Evolutionary conservation across 371 early-diverging fungal genomes (phyloP).

Genomic region (Mortierella sp.): DNA sequence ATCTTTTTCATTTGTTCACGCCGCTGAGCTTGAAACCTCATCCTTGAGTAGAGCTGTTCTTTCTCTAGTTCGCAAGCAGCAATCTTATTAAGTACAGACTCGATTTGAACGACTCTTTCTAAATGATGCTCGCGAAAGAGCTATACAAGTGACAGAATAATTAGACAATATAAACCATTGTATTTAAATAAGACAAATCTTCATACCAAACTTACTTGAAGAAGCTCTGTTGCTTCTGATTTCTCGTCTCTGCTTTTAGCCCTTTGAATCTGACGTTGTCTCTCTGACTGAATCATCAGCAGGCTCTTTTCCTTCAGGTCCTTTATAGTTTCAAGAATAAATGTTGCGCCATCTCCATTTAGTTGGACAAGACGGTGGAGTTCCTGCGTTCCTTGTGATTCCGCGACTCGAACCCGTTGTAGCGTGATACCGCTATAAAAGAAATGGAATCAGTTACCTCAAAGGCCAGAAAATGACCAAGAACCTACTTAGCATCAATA

Average conservation of each 20-base stretch:
- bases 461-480: not conserved
- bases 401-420: not conserved
- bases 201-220: slow-evolving; percentile 17
- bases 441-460: not conserved
- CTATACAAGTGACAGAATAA: slow-evolving; percentile 3
- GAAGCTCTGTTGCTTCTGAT: slow-evolving; percentile 12
- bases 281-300: not conserved
- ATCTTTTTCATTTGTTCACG: slow-evolving; percentile 16
- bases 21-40: slow-evolving; percentile 28
- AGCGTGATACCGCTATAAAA: not conserved
- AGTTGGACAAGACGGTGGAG: not conserved
- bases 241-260: no score
- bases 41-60: slow-evolving; percentile 27
- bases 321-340: slow-evolving; percentile 6
- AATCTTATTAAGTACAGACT: slow-evolving; percentile 26
- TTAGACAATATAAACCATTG: not conserved
- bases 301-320: slow-evolving; percentile 6
- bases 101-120: slow-evolving; percentile 41
- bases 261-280: not conserved
- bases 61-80: slow-evolving; percentile 27
- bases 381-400: not conserved
- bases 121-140: slow-evolving; percentile 40
- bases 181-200: not conserved
- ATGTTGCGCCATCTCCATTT: slow-evolving; percentile 1
- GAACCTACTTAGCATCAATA: not conserved